Evolutionary conservation across 1,139 yeast species (phyloP), one percentile per base, ranked within the genome.

Genomic region (Yamadazyma dushanensis): DNA sequence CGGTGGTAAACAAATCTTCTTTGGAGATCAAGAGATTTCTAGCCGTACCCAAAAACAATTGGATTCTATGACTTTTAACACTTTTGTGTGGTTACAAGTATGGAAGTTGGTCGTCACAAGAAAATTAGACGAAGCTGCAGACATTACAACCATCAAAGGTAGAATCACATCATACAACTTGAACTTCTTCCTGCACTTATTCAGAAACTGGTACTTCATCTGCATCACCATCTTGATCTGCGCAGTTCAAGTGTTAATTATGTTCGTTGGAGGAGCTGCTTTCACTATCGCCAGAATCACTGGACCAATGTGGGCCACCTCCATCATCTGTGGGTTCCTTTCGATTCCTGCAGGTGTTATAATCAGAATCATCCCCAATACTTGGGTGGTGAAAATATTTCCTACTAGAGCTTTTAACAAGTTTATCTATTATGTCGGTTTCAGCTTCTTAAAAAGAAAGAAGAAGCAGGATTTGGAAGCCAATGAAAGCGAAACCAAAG

Each of bases 191-290:
- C 83, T 79, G 50, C 92, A 94, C 46, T 67, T 92, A 43, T 77
- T 78, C 61, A 75, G 89, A 59, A 92, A 92, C 59, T 79, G 78
- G 71, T 89, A 86, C 61, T 92, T 92, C 59, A 62, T 90, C 36
- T 66, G 58, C 5, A 89, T 92, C 50, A 79, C 86, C 10, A 47
- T 61, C 3, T 70, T 92, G 34, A 90, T 94, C 59, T 90, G 82
- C 27, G 90, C 83, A 9, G 78, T 81, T 57, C 98, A 94, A 63
- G 68, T 90, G 6, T 61, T 92, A 40, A 90, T 94, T 51, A 90
- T 94, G 97, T 86, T 80, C 63, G 92, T 88, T 45, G 99, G 99
- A 36, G 98, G 98, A 39, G 87, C 94, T 32, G 96, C 98, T 0
- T 94, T 94, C 60, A 78, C 89, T 14, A 73, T 90, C 47, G 79